These are phyloP conservation scores for Termitomyces eurrhizus DNA, from an alignment of 768 basidiomycete species.

Conservation along the genomic window DNA sequence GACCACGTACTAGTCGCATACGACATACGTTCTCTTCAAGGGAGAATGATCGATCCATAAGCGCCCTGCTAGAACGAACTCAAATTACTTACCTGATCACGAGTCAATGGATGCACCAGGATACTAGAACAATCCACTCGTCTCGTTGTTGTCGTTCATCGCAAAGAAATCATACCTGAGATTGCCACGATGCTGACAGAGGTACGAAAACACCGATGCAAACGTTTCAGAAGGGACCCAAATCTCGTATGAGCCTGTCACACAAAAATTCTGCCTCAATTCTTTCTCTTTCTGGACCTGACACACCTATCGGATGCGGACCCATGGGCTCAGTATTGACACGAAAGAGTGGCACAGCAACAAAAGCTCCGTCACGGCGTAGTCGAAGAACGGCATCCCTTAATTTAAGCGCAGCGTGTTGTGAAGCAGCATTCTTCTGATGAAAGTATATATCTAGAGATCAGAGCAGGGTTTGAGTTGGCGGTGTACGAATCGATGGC, in stretches of 20 bases:
- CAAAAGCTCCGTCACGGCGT: constrained; percentile 71
- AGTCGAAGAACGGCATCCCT: constrained; percentile 70
- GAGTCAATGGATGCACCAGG: constrained; percentile 71
- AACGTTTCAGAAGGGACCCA: constrained; percentile 79
- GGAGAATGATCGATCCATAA: constrained; percentile 6
- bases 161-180: constrained; percentile 46
- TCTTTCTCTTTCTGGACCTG: not conserved
- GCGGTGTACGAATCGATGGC: not conserved
- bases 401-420: constrained; percentile 61
- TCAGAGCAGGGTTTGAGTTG: not conserved
- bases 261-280: not conserved
- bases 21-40: constrained; percentile 45
- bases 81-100: constrained; percentile 49
- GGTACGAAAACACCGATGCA: constrained; percentile 70
- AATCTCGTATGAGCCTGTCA: constrained; percentile 68
- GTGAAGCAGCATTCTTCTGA: constrained; percentile 58
- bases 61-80: not conserved
- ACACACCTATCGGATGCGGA: constrained; percentile 72
- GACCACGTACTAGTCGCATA: not conserved
- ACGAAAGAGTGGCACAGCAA: constrained; percentile 71
- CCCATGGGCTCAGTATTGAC: constrained; percentile 69
- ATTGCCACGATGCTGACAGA: constrained; percentile 61
- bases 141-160: not conserved
- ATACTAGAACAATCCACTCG: constrained; percentile 38
- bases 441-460: constrained; percentile 73